phyloP scores from a whole-genome alignment of 345 rosid species.

The sweet orange (Citrus sinensis) region DNA sequence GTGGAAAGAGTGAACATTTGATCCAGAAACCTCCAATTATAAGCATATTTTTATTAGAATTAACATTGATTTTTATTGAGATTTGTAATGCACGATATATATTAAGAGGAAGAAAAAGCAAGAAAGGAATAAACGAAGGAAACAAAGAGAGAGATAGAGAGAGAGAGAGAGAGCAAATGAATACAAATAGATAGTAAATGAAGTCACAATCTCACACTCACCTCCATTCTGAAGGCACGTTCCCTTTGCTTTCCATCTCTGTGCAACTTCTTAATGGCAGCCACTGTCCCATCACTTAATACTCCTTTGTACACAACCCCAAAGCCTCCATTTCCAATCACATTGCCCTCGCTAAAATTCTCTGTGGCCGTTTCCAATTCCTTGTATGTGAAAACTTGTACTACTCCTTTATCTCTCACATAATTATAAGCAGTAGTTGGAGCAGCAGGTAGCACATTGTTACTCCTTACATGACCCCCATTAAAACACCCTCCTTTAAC shows the following conservation, averaged over 20 bases:
- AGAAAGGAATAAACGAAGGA: neutral
- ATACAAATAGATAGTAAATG: slow-evolving; percentile 35
- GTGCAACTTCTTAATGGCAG: slow-evolving; percentile 69
- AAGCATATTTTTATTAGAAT: neutral
- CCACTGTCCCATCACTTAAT: slow-evolving; percentile 69
- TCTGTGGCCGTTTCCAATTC: slow-evolving; percentile 73
- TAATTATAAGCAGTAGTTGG: slow-evolving; percentile 6
- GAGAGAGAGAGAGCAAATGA: neutral
- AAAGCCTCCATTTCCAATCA: slow-evolving; percentile 55
- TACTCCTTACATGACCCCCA: slow-evolving; percentile 32
- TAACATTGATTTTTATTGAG: neutral
- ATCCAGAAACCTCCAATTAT: neutral
- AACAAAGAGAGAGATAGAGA: neutral
- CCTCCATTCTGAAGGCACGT: slow-evolving; percentile 86
- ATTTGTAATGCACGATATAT: too few relatives aligned
- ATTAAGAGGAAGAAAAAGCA: neutral
- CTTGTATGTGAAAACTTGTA: slow-evolving; percentile 80
- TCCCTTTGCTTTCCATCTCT: slow-evolving; percentile 70
- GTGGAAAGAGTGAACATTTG: too few relatives aligned
- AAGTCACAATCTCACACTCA: slow-evolving; percentile 31
- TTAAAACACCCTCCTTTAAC: slow-evolving; percentile 55
- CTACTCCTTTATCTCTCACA: slow-evolving; percentile 30
- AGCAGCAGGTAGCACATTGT: neutral
- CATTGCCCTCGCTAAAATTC: slow-evolving; percentile 56
- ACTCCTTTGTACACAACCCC: slow-evolving; percentile 73